Evolutionary conservation across 257 asterid genomes (phyloP).

Genomic region (Solanum piurae): DNA sequence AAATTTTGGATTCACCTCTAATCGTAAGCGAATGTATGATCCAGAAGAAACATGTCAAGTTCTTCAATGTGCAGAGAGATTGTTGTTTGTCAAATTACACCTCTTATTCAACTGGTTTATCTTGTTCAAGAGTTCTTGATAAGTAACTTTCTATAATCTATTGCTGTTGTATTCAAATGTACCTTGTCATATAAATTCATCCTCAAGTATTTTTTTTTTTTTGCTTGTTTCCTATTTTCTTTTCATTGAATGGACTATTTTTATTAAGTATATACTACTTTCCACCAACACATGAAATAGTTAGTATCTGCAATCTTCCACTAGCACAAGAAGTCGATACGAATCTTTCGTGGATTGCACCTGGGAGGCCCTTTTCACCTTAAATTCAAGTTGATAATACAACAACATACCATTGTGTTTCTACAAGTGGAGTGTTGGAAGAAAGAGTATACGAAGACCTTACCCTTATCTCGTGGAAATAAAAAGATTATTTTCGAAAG

Average conservation of each 20-base stretch:
- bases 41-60: background rate
- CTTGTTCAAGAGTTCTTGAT: background rate
- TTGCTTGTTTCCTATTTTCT: background rate
- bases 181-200: background rate
- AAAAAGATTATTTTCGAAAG: background rate
- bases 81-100: background rate
- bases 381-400: no score
- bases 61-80: background rate
- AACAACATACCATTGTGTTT: background rate
- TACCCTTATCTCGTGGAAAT: background rate
- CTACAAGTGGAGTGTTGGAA: background rate
- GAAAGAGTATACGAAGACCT: fast-evolving
- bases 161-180: background rate
- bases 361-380: no score
- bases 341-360: no score
- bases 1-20: background rate
- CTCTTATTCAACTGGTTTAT: background rate
- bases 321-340: no score
- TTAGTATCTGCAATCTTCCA: no score
- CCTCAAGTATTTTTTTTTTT: background rate
- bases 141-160: background rate
- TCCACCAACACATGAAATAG: background rate
- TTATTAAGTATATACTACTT: background rate
- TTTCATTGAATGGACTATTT: background rate
- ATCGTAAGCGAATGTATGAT: background rate